Conservation (phyloP, 2,329 filamentous ascomycete species). For the Hypoxylon sp. region DNA sequence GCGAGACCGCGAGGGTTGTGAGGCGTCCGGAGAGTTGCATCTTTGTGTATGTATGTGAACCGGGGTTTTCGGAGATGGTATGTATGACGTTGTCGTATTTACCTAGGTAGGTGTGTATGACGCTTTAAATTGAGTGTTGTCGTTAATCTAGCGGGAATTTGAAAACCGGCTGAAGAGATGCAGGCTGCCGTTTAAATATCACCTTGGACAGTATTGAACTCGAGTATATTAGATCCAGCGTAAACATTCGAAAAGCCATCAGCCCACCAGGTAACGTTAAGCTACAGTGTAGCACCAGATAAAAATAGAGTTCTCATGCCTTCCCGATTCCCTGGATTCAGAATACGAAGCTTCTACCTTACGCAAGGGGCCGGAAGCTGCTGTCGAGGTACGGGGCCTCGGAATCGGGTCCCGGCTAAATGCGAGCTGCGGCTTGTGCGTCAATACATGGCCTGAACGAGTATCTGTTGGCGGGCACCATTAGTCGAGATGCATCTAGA, state of each 20-base stretch:
- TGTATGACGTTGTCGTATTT: not conserved
- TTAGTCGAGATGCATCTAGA: slow-evolving; percentile 6
- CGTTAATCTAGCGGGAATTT: not conserved
- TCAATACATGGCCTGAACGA: slow-evolving; percentile 5
- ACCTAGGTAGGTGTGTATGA: not conserved
- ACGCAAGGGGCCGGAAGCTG: slow-evolving; percentile 29
- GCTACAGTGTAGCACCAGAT: slow-evolving; percentile 16
- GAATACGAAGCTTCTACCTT: slow-evolving; percentile 30
- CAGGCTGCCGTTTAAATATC: slow-evolving; percentile 24
- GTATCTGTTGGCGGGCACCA: slow-evolving; percentile 11
- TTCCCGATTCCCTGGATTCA: slow-evolving; percentile 24
- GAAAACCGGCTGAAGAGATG: not conserved
- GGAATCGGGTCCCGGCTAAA: slow-evolving; percentile 23
- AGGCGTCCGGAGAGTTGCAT: slow-evolving; percentile 25
- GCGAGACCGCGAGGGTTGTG: slow-evolving; percentile 16
- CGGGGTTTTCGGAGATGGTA: not conserved
- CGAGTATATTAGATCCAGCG: not conserved
- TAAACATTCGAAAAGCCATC: slow-evolving; percentile 4
- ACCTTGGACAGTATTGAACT: not conserved
- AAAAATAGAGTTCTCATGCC: slow-evolving; percentile 14
- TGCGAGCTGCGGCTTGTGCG: slow-evolving; percentile 9
- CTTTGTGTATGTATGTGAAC: not conserved
- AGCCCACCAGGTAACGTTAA: slow-evolving; percentile 25
- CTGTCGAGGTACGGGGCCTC: slow-evolving; percentile 10
- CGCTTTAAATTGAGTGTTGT: not conserved